Evolutionary conservation across 306 rosid species (phyloP).

Genomic region (Cyamopsis tetragonoloba): DNA sequence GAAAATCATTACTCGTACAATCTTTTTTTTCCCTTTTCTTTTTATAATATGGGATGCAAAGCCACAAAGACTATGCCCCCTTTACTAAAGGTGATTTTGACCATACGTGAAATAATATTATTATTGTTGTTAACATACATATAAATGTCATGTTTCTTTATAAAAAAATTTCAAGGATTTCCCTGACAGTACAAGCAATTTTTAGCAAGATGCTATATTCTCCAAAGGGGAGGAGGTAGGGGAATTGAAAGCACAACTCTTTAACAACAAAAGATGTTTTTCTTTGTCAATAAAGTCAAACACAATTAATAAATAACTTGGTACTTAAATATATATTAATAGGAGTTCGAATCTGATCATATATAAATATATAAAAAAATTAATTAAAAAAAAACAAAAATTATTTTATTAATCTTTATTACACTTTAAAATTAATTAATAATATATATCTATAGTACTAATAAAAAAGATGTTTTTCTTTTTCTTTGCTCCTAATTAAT

Average conservation of each 20-base stretch:
- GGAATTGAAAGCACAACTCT: conserved; percentile 28
- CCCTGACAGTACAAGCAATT: conserved; percentile 16
- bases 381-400: too few species aligned
- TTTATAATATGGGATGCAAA: conserved; percentile 40
- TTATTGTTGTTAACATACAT: not conserved
- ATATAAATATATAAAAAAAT: too few species aligned
- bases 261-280: conserved; percentile 20
- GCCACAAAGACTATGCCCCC: conserved; percentile 32
- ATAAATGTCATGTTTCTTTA: not conserved
- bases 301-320: too few species aligned
- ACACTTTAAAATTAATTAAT: too few species aligned
- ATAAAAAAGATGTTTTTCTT: conserved; percentile 7
- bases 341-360: too few species aligned
- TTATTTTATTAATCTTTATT: too few species aligned
- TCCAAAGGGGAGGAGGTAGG: conserved; percentile 17
- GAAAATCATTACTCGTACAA: conserved; percentile 29
- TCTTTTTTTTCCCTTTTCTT: conserved; percentile 24
- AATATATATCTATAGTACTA: too few species aligned
- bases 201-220: conserved; percentile 14
- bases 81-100: conserved; percentile 51
- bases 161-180: not conserved
- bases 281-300: too few species aligned
- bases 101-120: conserved; percentile 33
- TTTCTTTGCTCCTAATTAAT: not conserved
- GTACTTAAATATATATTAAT: too few species aligned